Conservation (phyloP, 345 rosid genomes). For the Aquilaria yunnanensis region DNA sequence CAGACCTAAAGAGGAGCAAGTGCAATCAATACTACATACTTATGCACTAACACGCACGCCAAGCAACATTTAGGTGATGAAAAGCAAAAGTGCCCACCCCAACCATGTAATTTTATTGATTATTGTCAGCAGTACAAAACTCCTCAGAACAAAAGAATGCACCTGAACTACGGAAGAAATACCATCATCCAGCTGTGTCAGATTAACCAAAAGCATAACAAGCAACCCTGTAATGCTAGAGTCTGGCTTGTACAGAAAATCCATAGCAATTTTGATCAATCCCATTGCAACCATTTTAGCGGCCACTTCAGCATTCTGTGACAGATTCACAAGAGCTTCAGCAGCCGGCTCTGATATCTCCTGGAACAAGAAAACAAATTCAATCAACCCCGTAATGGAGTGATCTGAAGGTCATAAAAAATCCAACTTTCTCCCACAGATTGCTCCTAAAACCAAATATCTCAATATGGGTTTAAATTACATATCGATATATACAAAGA, state of each 20-base stretch:
- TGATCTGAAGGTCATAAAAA: too few species aligned
- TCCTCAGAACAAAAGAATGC: slow-evolving; percentile 9
- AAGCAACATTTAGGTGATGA: too few species aligned
- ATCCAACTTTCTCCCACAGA: too few species aligned
- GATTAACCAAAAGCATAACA: slow-evolving; percentile 91
- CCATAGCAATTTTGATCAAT: slow-evolving; percentile 56
- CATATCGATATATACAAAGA: too few species aligned
- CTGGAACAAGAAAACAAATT: slow-evolving; percentile 24
- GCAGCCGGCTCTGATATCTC: slow-evolving; percentile 88
- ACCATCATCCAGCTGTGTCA: slow-evolving; percentile 75
- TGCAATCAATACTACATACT: too few species aligned
- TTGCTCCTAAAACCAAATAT: too few species aligned
- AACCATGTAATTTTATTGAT: too few species aligned
- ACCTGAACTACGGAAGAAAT: slow-evolving; percentile 89
- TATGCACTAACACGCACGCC: too few species aligned
- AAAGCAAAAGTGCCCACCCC: too few species aligned
- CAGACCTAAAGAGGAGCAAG: not conserved
- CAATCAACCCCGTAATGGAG: too few species aligned
- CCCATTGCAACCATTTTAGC: slow-evolving; percentile 63
- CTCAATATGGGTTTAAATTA: too few species aligned
- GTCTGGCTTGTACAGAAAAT: slow-evolving; percentile 63
- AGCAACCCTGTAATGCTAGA: slow-evolving; percentile 47
- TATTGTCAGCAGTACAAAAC: too few species aligned
- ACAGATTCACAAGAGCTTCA: slow-evolving; percentile 84
- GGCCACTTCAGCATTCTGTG: slow-evolving; percentile 61